Evolutionary conservation across 176 grass and related monocot genomes (phyloP), one percentile per base, ranked within the genome.

Genomic region (Thinopyrum elongatum): DNA sequence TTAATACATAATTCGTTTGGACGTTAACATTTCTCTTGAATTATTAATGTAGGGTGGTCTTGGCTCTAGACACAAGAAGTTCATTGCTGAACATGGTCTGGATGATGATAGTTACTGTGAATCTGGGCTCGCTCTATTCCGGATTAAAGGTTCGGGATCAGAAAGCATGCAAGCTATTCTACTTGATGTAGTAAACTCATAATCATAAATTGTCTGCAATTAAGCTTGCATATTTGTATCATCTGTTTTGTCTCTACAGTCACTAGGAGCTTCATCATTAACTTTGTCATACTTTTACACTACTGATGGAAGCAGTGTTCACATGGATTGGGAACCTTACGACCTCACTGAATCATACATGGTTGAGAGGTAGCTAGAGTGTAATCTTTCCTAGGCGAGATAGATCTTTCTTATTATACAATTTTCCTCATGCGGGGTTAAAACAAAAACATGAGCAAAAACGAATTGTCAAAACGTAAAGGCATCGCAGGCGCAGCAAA

Each of bases 101-200:
- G 41, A 69, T 6, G 93, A 92, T 88, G 92, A 95, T 34, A 95
- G 92, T 72, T 98, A 98, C 47, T 90, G 87, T 51, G 90, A 94
- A 86, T 86, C 59, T 85, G 90, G 97, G 46, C 29, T 95, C 79
- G 94, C 97, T 35, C 66, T 98, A 46, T 92, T 98, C 47, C 81
- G 88, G 65, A 71, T 95, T 89, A 92, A 98, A 85, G 97, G 90
- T 58, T 94, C 84, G 15, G 92, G 97, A 90, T 76, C 92, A 67
- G 88, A 98, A 46, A 98, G 94, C 78, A 95, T 98, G 97, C 97
- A 95, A 94, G 90, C 92, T 78, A 82, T 98, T 79, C 94, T 95
- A 98, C 86, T 98, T 38, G 97, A 98, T 35, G 82, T 86, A 26
- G 97, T 98, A 91, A 70, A 88, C 77, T 60, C 16, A 30, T 15